A percentile compares a stretch with the other conserved stretches of the same genome.
These are phyloP conservation scores for Cladosporium sp. DNA, from an alignment of 2,329 filamentous ascomycete genomes.

Conservation along the genomic window DNA sequence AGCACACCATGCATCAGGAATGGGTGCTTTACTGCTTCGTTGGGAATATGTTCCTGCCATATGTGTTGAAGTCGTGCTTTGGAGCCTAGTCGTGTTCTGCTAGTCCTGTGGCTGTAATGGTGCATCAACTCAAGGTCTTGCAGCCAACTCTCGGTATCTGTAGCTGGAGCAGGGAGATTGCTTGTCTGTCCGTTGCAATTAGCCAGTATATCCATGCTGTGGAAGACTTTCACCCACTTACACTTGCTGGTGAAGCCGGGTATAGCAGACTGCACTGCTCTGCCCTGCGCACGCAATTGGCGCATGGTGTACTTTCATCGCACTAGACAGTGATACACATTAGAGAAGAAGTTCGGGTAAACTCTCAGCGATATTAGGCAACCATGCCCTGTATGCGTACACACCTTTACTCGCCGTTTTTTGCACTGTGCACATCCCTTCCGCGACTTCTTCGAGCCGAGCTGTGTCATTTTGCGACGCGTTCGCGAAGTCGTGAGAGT, in stretches of 20 bases:
- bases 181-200: not conserved
- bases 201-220: not conserved
- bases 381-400: not conserved
- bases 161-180: constrained; percentile 2
- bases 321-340: constrained; percentile 18
- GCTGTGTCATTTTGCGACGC: constrained; percentile 24
- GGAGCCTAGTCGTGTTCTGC: constrained; percentile 17
- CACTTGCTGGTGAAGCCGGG: constrained; percentile 11
- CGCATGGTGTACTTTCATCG: constrained; percentile 29
- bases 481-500: not conserved
- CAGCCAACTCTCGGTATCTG: constrained; percentile 27
- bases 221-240: not conserved
- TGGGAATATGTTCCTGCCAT: constrained; percentile 26
- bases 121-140: constrained; percentile 34
- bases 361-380: not conserved
- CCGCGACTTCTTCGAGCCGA: constrained; percentile 29
- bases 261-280: constrained; percentile 27
- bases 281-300: constrained; percentile 26
- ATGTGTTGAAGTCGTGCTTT: constrained; percentile 22
- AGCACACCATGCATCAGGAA: constrained; percentile 33
- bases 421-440: constrained; percentile 34
- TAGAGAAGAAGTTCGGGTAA: not conserved
- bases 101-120: constrained; percentile 23
- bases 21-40: constrained; percentile 26
- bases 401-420: constrained; percentile 29